Evolutionary conservation across 2,329 filamentous ascomycete genomes (phyloP).

Genomic region (Trichoderma harzianum): DNA sequence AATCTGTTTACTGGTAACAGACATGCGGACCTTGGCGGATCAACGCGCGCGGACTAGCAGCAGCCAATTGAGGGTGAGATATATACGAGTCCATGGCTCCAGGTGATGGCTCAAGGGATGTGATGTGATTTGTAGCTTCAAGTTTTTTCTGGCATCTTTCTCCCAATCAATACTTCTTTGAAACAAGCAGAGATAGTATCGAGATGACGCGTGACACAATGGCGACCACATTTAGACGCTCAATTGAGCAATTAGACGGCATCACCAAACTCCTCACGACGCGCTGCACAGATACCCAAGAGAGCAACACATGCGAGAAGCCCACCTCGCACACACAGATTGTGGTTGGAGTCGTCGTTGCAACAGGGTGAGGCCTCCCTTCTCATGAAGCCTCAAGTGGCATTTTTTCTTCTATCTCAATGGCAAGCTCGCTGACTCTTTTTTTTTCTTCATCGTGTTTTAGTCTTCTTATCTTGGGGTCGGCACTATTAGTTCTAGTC

Average conservation of each 20-base stretch:
- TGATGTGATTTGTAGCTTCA: background rate
- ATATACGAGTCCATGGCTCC: background rate
- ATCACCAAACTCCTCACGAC: background rate
- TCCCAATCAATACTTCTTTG: background rate
- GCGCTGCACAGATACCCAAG: conserved; percentile 1
- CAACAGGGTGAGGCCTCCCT: background rate
- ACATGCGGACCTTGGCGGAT: background rate
- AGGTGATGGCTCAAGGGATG: background rate
- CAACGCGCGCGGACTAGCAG: background rate
- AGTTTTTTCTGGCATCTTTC: background rate
- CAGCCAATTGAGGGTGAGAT: background rate
- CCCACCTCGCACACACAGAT: background rate
- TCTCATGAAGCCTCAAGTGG: background rate
- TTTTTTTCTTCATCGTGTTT: background rate
- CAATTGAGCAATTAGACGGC: background rate
- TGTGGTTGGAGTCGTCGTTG: background rate
- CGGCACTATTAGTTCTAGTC: background rate
- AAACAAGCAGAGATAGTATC: background rate
- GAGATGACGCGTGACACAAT: background rate
- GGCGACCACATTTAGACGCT: background rate
- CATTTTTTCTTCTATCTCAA: background rate
- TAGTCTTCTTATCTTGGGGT: background rate
- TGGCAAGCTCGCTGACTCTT: background rate
- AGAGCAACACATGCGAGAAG: conserved; percentile 16
- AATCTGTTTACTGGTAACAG: background rate